Percentiles rank a stretch among this genome's conserved stretches.
phyloP scores from a whole-genome alignment of 2,329 filamentous ascomycete genomes.

The Fusarium falciforme region DNA sequence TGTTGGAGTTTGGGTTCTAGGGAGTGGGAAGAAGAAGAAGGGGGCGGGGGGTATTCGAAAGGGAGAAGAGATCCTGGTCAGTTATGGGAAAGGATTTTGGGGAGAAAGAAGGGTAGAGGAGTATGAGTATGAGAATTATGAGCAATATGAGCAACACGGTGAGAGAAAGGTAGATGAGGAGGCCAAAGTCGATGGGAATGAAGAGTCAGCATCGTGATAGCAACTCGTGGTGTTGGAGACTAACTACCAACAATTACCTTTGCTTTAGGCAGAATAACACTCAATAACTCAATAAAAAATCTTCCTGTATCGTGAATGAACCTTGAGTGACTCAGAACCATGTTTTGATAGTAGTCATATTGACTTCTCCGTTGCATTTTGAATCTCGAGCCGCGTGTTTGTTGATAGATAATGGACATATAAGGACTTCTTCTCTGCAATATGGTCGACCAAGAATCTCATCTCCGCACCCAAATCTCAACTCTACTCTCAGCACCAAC shows the following conservation, averaged over 20 bases:
- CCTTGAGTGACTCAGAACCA: not conserved
- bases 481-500: not conserved
- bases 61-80: slow-evolving; percentile 73
- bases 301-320: not conserved
- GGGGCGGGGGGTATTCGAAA: slow-evolving; percentile 59
- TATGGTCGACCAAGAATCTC: not conserved
- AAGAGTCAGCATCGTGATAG: not conserved
- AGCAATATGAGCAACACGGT: not conserved
- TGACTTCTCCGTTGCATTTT: not conserved
- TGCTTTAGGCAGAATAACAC: not conserved
- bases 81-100: slow-evolving; percentile 77
- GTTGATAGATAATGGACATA: not conserved
- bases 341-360: not conserved
- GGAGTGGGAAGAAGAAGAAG: slow-evolving; percentile 32
- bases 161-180: not conserved
- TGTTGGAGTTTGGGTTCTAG: slow-evolving; percentile 69
- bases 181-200: not conserved
- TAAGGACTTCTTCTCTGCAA: not conserved
- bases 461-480: not conserved
- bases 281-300: not conserved
- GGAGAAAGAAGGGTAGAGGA: slow-evolving; percentile 50
- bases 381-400: not conserved
- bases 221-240: not conserved
- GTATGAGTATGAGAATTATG: slow-evolving; percentile 1
- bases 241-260: not conserved